phyloP scores from a whole-genome alignment of 768 basidiomycete genomes.

The Naganishia randhawae region DNA sequence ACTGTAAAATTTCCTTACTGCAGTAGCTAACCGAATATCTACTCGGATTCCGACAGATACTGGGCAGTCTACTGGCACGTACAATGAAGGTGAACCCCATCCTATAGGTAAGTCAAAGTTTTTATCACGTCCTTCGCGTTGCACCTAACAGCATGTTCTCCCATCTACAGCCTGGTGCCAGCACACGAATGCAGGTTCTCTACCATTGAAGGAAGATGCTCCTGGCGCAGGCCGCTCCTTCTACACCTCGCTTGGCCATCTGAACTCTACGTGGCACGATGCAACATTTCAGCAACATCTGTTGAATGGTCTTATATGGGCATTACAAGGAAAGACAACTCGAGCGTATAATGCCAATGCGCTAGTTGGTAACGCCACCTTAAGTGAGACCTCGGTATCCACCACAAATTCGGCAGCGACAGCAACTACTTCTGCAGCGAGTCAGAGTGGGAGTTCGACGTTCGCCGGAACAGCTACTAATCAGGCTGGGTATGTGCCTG shows the following conservation, averaged over 20 bases:
- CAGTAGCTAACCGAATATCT: conserved; percentile 18
- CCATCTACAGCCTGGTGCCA: conserved; percentile 70
- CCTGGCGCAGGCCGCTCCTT: conserved; percentile 67
- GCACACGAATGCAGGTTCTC: conserved; percentile 66
- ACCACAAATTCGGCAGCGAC: neutral
- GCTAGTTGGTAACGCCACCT: conserved; percentile 58
- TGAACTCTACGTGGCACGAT: conserved; percentile 67
- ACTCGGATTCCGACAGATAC: conserved; percentile 47
- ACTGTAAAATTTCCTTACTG: neutral
- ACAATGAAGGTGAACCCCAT: conserved; percentile 69
- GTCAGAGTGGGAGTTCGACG: neutral
- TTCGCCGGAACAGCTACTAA: neutral
- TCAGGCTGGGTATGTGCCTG: neutral
- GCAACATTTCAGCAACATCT: conserved; percentile 68
- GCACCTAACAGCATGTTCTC: neutral
- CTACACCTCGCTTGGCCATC: conserved; percentile 77
- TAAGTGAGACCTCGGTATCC: neutral
- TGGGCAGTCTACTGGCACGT: conserved; percentile 53
- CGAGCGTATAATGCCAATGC: conserved; percentile 62
- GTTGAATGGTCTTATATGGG: conserved; percentile 71
- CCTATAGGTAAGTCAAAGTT: conserved; percentile 61
- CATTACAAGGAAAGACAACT: conserved; percentile 67
- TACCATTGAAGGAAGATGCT: conserved; percentile 49
- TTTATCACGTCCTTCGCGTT: neutral
- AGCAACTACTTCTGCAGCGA: neutral